Evolutionary conservation across 2,329 filamentous ascomycete genomes (phyloP).

Genomic region (Aureobasidium sp.): DNA sequence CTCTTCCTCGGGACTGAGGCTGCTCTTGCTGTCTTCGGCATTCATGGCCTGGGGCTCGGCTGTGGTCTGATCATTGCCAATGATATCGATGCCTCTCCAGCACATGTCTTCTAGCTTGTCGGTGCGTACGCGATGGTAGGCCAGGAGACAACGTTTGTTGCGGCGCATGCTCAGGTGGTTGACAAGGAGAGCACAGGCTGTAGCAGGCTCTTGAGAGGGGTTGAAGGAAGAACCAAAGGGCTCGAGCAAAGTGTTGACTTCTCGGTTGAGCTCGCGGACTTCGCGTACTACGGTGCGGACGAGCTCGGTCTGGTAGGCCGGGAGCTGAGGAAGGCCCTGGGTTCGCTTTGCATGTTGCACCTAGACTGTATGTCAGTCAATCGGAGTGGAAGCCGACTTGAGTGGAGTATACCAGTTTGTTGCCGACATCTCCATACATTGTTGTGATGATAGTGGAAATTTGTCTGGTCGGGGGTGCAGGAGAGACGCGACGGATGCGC

Average conservation of each 20-base stretch:
- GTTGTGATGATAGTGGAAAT: background rate
- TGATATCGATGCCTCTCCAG: conserved; percentile 79
- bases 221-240: conserved; percentile 77
- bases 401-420: conserved; percentile 59
- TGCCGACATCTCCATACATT: conserved; percentile 84
- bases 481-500: conserved; percentile 3
- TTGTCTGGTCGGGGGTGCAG: background rate
- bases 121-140: conserved; percentile 82
- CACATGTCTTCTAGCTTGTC: conserved; percentile 90
- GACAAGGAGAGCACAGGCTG: conserved; percentile 80
- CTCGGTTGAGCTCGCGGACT: conserved; percentile 85
- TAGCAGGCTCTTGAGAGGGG: conserved; percentile 69
- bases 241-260: conserved; percentile 68
- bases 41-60: conserved; percentile 26
- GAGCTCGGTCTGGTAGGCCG: conserved; percentile 85
- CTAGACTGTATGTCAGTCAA: conserved; percentile 35
- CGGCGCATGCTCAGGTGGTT: conserved; percentile 91
- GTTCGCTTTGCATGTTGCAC: conserved; percentile 94
- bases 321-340: conserved; percentile 74
- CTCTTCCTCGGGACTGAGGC: conserved; percentile 88
- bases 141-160: conserved; percentile 90
- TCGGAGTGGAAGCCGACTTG: conserved; percentile 12
- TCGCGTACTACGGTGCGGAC: conserved; percentile 82
- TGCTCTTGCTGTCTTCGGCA: conserved; percentile 46
- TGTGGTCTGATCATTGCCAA: conserved; percentile 52